These are phyloP conservation scores for Pyrenophora graminea DNA, from an alignment of 2,329 filamentous ascomycete species.

Conservation along the genomic window DNA sequence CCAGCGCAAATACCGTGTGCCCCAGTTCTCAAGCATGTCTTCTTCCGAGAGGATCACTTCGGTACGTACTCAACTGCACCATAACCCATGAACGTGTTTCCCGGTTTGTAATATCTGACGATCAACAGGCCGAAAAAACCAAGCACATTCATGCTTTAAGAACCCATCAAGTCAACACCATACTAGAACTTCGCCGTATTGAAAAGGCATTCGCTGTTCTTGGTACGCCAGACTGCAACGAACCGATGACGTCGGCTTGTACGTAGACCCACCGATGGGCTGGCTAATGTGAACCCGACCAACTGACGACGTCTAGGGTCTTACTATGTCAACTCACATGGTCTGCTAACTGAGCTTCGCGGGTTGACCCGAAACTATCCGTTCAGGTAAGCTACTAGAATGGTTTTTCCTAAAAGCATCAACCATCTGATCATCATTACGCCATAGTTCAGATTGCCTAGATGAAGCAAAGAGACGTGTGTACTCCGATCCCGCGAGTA, in stretches of 20 bases:
- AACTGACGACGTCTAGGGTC: conserved; percentile 47
- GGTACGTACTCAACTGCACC: conserved; percentile 19
- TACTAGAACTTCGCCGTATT: conserved; percentile 72
- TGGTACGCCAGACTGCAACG: conserved; percentile 62
- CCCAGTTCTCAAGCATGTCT: conserved; percentile 35
- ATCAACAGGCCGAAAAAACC: conserved; percentile 50
- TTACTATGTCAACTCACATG: conserved; percentile 72
- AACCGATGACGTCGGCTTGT: conserved; percentile 72
- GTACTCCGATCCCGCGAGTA: conserved; percentile 65
- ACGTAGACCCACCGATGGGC: background rate
- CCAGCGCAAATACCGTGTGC: conserved; percentile 30
- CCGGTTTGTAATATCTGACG: conserved; percentile 8
- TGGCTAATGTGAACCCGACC: background rate
- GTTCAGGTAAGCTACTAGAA: conserved; percentile 51
- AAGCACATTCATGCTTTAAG: conserved; percentile 67
- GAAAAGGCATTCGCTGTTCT: conserved; percentile 67
- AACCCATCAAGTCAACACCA: conserved; percentile 72
- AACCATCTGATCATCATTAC: background rate
- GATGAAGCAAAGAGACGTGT: conserved; percentile 69
- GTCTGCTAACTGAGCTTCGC: conserved; percentile 71
- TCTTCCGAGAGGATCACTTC: conserved; percentile 25
- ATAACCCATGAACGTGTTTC: background rate
- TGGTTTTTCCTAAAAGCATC: background rate
- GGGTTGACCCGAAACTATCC: conserved; percentile 70
- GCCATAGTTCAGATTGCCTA: conserved; percentile 61